Evolutionary conservation across 306 rosid species (phyloP).

Genomic region (Elaeagnus macrophylla): DNA sequence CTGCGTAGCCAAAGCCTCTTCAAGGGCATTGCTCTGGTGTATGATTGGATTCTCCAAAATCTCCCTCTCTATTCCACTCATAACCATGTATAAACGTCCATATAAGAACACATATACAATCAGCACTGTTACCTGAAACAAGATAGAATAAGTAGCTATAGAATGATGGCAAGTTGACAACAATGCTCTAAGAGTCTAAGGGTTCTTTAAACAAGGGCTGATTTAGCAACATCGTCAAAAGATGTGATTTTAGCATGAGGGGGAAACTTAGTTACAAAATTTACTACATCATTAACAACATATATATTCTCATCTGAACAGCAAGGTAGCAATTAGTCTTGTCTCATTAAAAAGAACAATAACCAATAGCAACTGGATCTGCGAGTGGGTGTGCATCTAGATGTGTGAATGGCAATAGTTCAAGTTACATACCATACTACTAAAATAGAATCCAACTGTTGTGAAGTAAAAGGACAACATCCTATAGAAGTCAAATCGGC

Average conservation of each 20-base stretch:
- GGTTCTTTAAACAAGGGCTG: neutral
- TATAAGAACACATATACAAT: slow-evolving; percentile 77
- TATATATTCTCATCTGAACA: neutral
- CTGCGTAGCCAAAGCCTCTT: slow-evolving; percentile 85
- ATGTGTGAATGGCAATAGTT: neutral
- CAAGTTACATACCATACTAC: slow-evolving; percentile 66
- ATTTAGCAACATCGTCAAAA: neutral
- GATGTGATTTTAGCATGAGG: too few species aligned
- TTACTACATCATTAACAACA: neutral
- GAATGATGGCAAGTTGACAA: neutral
- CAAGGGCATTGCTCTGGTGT: slow-evolving; percentile 66
- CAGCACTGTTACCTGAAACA: slow-evolving; percentile 72
- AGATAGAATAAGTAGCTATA: neutral
- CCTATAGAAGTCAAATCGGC: slow-evolving; percentile 86
- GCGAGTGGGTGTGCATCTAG: neutral
- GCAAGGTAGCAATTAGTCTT: neutral
- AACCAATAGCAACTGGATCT: neutral
- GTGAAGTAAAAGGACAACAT: slow-evolving; percentile 98
- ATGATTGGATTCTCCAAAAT: slow-evolving; percentile 49
- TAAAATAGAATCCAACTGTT: slow-evolving; percentile 97
- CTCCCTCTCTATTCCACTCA: slow-evolving; percentile 88
- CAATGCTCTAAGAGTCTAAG: neutral
- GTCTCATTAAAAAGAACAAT: neutral
- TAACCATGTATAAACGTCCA: slow-evolving; percentile 86
- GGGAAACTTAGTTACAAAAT: neutral